Evolutionary conservation across 2,329 filamentous ascomycete genomes (phyloP).

Genomic region (Ilyonectria sp.): DNA sequence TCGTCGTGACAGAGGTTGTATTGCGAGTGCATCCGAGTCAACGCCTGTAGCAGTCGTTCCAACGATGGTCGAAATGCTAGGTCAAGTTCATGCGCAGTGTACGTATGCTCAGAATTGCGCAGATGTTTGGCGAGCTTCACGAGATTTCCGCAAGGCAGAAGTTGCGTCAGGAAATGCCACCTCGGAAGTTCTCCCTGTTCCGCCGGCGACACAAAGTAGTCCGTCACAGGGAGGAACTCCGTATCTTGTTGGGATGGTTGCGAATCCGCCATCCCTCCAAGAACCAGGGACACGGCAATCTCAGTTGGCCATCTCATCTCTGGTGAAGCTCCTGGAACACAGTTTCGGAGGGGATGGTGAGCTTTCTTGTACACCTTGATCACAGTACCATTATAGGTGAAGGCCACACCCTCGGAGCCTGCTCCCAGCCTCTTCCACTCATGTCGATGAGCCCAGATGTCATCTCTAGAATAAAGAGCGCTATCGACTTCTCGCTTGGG

Average conservation of each 20-base stretch:
- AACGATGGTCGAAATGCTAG: constrained; percentile 49
- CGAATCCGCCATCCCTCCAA: constrained; percentile 43
- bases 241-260: constrained; percentile 17
- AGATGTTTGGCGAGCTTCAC: constrained; percentile 45
- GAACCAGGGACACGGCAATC: constrained; percentile 49
- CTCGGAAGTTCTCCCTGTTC: constrained; percentile 8
- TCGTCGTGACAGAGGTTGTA: constrained; percentile 52
- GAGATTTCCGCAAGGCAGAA: constrained; percentile 46
- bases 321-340: constrained; percentile 36
- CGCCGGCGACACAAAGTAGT: constrained; percentile 49
- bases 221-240: constrained; percentile 49
- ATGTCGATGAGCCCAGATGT: constrained; percentile 37
- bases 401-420: constrained; percentile 51
- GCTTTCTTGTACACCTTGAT: constrained; percentile 50
- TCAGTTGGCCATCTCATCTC: constrained; percentile 51
- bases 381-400: constrained; percentile 47
- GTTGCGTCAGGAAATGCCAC: constrained; percentile 52
- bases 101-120: constrained; percentile 23
- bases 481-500: not conserved
- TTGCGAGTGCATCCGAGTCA: constrained; percentile 46
- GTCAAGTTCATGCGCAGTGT: constrained; percentile 49
- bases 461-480: constrained; percentile 29
- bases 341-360: constrained; percentile 51
- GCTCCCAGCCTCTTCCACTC: constrained; percentile 49
- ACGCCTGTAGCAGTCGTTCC: constrained; percentile 45